A percentile compares a stretch with the other conserved stretches of the same genome.
These are phyloP conservation scores for Suillus tomentosus DNA, from an alignment of 768 basidiomycete genomes.

Conservation along the genomic window DNA sequence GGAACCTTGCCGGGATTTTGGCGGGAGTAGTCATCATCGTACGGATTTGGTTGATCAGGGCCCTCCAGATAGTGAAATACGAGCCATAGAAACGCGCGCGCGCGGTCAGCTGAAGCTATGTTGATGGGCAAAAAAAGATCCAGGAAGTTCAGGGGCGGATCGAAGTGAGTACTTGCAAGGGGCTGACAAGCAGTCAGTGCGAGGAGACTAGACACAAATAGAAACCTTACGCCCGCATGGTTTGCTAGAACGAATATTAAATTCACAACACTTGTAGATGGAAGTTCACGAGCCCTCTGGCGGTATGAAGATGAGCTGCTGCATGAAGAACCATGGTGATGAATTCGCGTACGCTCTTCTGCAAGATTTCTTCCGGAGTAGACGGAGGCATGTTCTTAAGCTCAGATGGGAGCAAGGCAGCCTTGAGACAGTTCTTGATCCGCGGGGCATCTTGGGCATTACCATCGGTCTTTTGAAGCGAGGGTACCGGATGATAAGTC, in stretches of 20 bases:
- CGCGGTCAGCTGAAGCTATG: conserved; percentile 72
- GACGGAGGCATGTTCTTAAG: conserved; percentile 64
- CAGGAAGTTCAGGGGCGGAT: conserved; percentile 70
- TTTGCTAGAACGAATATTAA: conserved; percentile 82
- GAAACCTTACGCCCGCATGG: conserved; percentile 66
- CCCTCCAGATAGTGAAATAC: conserved; percentile 81
- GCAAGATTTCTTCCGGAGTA: conserved; percentile 73
- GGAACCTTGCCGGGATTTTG: conserved; percentile 66
- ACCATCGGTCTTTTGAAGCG: conserved; percentile 83
- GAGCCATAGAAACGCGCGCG: conserved; percentile 81
- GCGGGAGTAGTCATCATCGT: conserved; percentile 65
- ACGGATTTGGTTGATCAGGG: conserved; percentile 66
- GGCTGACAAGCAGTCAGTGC: conserved; percentile 41
- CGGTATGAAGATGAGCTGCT: conserved; percentile 16
- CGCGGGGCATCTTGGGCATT: conserved; percentile 91
- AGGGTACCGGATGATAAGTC: conserved; percentile 89
- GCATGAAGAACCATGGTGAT: conserved; percentile 11
- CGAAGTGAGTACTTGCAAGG: conserved; percentile 69
- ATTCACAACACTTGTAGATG: conserved; percentile 86
- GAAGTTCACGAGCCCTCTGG: conserved; percentile 60
- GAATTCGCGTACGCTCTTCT: conserved; percentile 54
- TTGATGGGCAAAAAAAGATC: conserved; percentile 83
- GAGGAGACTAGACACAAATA: conserved; percentile 12
- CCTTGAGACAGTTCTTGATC: conserved; percentile 89
- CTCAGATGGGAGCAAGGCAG: conserved; percentile 73